phyloP scores from a whole-genome alignment of 768 basidiomycete genomes.

The Astraeus odoratus region DNA sequence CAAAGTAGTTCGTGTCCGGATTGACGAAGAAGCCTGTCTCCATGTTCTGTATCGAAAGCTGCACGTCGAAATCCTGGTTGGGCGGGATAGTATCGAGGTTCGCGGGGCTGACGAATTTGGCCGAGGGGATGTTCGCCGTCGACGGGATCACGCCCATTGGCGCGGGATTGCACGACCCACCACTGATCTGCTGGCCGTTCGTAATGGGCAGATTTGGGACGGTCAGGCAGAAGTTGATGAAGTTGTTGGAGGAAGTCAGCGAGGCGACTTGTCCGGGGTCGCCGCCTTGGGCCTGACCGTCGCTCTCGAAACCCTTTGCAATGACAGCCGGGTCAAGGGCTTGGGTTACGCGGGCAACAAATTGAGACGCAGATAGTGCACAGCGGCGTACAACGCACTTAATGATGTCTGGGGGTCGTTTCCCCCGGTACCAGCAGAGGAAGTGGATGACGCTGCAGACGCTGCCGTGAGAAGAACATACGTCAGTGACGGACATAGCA shows the following conservation, averaged over 20 bases:
- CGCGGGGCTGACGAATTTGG: constrained; percentile 39
- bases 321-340: constrained; percentile 49
- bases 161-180: constrained; percentile 53
- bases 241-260: constrained; percentile 53
- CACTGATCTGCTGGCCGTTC: constrained; percentile 45
- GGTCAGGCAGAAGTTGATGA: constrained; percentile 49
- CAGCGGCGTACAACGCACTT: constrained; percentile 6
- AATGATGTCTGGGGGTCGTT: constrained; percentile 38
- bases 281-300: constrained; percentile 38
- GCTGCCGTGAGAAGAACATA: not conserved
- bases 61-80: constrained; percentile 43
- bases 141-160: constrained; percentile 51
- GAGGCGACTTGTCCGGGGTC: constrained; percentile 45
- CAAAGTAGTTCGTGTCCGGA: constrained; percentile 45
- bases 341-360: constrained; percentile 14
- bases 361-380: constrained; percentile 9
- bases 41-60: constrained; percentile 39
- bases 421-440: constrained; percentile 13
- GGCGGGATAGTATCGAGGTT: constrained; percentile 38
- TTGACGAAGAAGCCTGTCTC: constrained; percentile 53
- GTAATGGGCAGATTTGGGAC: constrained; percentile 42
- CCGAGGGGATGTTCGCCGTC: constrained; percentile 39
- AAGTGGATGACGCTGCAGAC: constrained; percentile 11
- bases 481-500: not conserved
- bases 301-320: constrained; percentile 41